Percentiles rank a stretch among this genome's conserved stretches.
These are phyloP conservation scores for Leavenworthia alabamica DNA, from an alignment of 345 rosid species.

Conservation along the genomic window DNA sequence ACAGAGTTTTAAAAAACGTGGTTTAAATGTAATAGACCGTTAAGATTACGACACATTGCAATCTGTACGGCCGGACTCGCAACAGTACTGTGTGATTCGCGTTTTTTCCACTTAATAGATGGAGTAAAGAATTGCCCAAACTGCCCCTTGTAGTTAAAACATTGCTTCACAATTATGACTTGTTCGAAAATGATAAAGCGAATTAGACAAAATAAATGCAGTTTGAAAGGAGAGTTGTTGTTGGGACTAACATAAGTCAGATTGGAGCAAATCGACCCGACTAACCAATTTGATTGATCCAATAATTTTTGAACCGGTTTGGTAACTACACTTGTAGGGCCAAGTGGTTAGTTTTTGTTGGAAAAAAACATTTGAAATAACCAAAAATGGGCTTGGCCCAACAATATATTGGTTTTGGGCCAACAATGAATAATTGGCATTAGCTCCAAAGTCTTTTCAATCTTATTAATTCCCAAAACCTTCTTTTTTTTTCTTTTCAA, in stretches of 20 bases:
- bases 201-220: background rate
- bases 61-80: constrained; percentile 4
- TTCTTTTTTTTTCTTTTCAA: too few species aligned
- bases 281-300: background rate
- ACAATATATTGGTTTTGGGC: background rate
- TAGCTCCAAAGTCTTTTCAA: background rate
- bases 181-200: background rate
- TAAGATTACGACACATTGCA: constrained; percentile 20
- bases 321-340: too few species aligned
- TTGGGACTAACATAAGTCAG: background rate
- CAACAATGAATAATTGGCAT: background rate
- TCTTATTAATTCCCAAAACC: too few species aligned
- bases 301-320: background rate
- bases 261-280: background rate
- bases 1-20: constrained; percentile 19
- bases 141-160: constrained; percentile 2
- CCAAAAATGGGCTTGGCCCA: background rate
- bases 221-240: too few species aligned
- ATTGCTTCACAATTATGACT: constrained; percentile 9
- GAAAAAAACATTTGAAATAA: too few species aligned
- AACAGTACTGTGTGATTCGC: constrained; percentile 15
- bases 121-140: background rate
- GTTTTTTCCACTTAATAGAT: constrained; percentile 14
- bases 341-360: too few species aligned
- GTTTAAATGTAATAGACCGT: background rate